Base-by-base conservation (phyloP, 2,329 filamentous ascomycete genomes). In the Pestalotiopsis sp. region DNA sequence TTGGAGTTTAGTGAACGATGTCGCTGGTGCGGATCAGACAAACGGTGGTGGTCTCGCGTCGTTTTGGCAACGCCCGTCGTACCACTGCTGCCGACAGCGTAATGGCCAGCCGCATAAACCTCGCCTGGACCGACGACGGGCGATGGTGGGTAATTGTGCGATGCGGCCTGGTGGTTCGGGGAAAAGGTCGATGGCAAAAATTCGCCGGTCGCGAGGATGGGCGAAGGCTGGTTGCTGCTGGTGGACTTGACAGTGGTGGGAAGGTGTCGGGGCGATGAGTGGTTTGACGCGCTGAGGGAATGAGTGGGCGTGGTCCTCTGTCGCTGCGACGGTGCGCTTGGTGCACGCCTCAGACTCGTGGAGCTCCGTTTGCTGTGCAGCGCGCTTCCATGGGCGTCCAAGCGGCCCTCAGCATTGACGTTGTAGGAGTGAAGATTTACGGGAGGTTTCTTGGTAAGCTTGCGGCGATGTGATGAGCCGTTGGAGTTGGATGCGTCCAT, bases 331-430 rank as follows among this genome's bases (percentile, higher is more conserved):
- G 87, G 87, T 81, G 87, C 87, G 79, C 87, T 89, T 73, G 88
- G 88, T 77, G 87, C 84, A 78, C 87, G 85, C 78, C 83, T 86
- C 78, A 91, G 83, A 79, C 87, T 90, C 75, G 86, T 85, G 73
- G 88, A 89, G 85, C 88, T 91, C 80, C 86, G 85, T 84, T 89
- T 86, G 83, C 86, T 90, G 80, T 85, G 83, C 74, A 90, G 80
- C 73, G 61, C 27, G 61, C 61, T 45, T 49, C 36, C 36, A 12
- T 64, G 61, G n/a, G 84, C 81, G 82, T 89, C 87, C 81, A 84
- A 82, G 74, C 81, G 80, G 81, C 82, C 81, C 82, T 88, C 86
- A 81, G 85, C 80, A 52, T 49, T 58, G 38, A n/a, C 38, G 67
- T 27, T 52, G 25, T 77, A 81, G 83, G 76, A 82, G 69, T 86